A percentile compares a stretch with the other conserved stretches of the same genome.
phyloP scores from a whole-genome alignment of 106 monocot genomes.

The Dactylorhiza incarnata region DNA sequence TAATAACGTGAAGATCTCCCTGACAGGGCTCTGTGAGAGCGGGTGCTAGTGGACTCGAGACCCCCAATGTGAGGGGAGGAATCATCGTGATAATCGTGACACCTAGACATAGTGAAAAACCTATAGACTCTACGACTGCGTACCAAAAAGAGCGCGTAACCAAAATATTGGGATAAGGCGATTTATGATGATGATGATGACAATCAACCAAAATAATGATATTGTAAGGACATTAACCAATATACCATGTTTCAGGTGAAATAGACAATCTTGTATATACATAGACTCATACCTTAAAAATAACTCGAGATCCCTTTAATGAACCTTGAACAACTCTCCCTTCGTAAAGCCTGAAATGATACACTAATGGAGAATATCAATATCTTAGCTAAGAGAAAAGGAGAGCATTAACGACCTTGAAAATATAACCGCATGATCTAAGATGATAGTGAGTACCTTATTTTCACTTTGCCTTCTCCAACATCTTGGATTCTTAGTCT shows the following conservation, averaged over 20 bases:
- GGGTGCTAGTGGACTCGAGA: no score
- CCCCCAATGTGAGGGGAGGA: no score
- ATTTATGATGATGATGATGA: no score
- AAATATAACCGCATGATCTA: not conserved
- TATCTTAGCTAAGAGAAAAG: constrained; percentile 20
- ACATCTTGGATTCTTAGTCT: constrained; percentile 70
- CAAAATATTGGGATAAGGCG: no score
- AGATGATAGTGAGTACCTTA: constrained; percentile 47
- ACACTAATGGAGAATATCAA: constrained; percentile 36
- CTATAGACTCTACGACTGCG: no score
- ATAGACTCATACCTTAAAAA: constrained; percentile 60
- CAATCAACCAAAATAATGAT: not conserved
- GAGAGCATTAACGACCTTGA: not conserved
- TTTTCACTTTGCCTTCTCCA: constrained; percentile 93
- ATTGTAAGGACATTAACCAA: not conserved
- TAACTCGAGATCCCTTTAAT: constrained; percentile 45
- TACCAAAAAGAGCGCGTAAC: no score
- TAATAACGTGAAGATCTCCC: no score
- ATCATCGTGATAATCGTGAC: no score
- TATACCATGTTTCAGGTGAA: not conserved
- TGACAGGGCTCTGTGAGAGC: no score
- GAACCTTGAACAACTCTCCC: constrained; percentile 80
- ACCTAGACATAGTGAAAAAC: no score
- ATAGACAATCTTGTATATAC: not conserved
- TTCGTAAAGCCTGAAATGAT: constrained; percentile 84